phyloP scores from a whole-genome alignment of 2,329 filamentous ascomycete genomes.

The Epichloe typhina region DNA sequence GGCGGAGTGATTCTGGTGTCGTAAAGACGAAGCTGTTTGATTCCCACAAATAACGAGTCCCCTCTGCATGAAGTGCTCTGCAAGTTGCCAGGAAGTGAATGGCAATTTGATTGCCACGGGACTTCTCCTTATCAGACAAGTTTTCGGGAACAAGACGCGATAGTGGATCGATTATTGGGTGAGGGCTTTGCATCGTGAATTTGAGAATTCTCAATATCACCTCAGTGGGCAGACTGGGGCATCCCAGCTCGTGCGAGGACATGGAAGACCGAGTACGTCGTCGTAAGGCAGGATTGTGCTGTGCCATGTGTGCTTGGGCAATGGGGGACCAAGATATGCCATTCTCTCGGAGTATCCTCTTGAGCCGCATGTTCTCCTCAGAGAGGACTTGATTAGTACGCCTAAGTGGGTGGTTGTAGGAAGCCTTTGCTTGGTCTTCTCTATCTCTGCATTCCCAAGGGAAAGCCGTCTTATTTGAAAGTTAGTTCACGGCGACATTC shows the following conservation, averaged over 20 bases:
- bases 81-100: conserved; percentile 41
- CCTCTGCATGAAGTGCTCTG: conserved; percentile 35
- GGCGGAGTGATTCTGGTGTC: conserved; percentile 32
- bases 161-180: conserved; percentile 41
- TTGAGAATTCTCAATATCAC: conserved; percentile 38
- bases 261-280: conserved; percentile 19
- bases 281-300: conserved; percentile 18
- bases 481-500: neutral
- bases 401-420: conserved; percentile 36
- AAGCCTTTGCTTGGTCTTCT: conserved; percentile 34
- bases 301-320: conserved; percentile 20
- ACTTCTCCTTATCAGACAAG: conserved; percentile 29
- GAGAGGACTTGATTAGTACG: conserved; percentile 29
- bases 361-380: conserved; percentile 37
- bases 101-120: conserved; percentile 33
- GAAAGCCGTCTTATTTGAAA: conserved; percentile 16
- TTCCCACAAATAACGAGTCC: conserved; percentile 34
- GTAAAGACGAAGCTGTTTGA: conserved; percentile 43
- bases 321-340: conserved; percentile 36
- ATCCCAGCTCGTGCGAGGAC: conserved; percentile 15
- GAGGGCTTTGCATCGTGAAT: conserved; percentile 34
- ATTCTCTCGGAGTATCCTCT: conserved; percentile 37
- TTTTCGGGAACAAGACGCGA: conserved; percentile 29
- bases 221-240: conserved; percentile 37
- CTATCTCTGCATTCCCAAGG: conserved; percentile 41